Base-by-base conservation (phyloP, 495 filamentous ascomycete genomes). In the Aspergillus biplanus region DNA sequence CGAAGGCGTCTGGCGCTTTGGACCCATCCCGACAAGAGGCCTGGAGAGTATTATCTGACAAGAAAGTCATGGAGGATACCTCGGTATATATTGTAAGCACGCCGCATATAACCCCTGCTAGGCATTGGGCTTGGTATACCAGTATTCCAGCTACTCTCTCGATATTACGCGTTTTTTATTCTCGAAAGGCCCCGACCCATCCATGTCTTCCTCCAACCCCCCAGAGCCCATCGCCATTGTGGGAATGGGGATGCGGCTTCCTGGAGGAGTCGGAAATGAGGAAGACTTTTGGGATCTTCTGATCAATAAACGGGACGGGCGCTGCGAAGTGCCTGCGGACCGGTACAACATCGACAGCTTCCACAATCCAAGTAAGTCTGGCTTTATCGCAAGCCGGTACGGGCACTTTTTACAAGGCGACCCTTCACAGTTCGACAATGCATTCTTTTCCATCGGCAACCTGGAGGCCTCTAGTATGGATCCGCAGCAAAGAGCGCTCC, bases 341-440 rank as follows among this genome's bases (percentile, higher is more conserved):
- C 48, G 62, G 12, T 64, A 47, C 39, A 64, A 54, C 15, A 34
- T 64, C 49, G 52, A 64, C 32, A 7, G 21, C 0, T 64, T 59
- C 49, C 58, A 64, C 48, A 33, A 44, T 27, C 21, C 21, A 27
- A 27, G 21, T 27, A 27, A 27, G 21, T 27, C 21, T 27, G 21
- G 21, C 21, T 27, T 27, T 27, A 27, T 27, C 21, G 21, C 16
- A n/a, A 44, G 3, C 27, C 59, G 50, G 61, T 71, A 82, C 32
- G 84, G 82, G 0, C 84, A 85, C 62, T 86, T 84, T 48, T 67
- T 86, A 35, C 71, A 79, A 15, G 69, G 79, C 42, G 54, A 72
- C 53, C 62, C 74, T n/a, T 31, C 59, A 8, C 32, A 64, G 15
- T 53, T 77, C 33, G 73, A 79, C 62, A 54, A 61, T 16, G 67